Conservation (phyloP, 805 yeast species). For the Metschnikowia anglica region DNA sequence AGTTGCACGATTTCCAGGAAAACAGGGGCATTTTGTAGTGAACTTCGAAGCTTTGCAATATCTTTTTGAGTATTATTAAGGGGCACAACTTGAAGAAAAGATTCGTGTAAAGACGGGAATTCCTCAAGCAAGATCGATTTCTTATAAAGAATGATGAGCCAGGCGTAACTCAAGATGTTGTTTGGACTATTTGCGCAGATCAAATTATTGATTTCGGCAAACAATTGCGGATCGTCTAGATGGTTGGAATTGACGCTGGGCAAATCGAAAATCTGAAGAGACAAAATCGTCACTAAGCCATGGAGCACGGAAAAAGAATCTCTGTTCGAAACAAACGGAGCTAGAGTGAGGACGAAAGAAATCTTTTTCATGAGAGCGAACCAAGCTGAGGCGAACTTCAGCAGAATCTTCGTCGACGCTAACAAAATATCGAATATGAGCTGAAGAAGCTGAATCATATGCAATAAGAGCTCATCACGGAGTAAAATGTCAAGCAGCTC, state of each 20-base stretch:
- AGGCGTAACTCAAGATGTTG: slow-evolving; percentile 57
- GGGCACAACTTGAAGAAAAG: slow-evolving; percentile 23
- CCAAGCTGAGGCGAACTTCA: slow-evolving; percentile 48
- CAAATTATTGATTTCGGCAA: slow-evolving; percentile 41
- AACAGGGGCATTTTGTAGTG: slow-evolving; percentile 31
- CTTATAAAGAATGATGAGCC: slow-evolving; percentile 62
- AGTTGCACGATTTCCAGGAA: slow-evolving; percentile 44
- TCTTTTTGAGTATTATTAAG: slow-evolving; percentile 3
- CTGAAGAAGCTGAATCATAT: slow-evolving; percentile 36
- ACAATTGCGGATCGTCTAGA: slow-evolving; percentile 31
- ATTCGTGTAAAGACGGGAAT: slow-evolving; percentile 22
- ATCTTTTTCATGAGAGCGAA: slow-evolving; percentile 47
- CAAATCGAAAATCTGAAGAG: slow-evolving; percentile 57
- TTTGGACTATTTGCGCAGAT: slow-evolving; percentile 36
- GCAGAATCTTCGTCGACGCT: slow-evolving; percentile 32
- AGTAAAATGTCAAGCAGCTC: slow-evolving; percentile 15
- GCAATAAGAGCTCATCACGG: slow-evolving; percentile 31
- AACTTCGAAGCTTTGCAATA: slow-evolving; percentile 7
- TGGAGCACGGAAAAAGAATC: slow-evolving; percentile 39
- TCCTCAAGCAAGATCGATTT: slow-evolving; percentile 49
- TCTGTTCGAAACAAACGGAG: slow-evolving; percentile 26
- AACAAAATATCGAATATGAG: slow-evolving; percentile 41
- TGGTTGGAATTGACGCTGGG: slow-evolving; percentile 38
- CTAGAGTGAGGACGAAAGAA: slow-evolving; percentile 27
- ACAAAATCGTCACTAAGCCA: slow-evolving; percentile 47